A percentile compares a stretch with the other conserved stretches of the same genome.
phyloP scores from a whole-genome alignment of 2,329 filamentous ascomycete genomes.

The Colletotrichum simmondsii region DNA sequence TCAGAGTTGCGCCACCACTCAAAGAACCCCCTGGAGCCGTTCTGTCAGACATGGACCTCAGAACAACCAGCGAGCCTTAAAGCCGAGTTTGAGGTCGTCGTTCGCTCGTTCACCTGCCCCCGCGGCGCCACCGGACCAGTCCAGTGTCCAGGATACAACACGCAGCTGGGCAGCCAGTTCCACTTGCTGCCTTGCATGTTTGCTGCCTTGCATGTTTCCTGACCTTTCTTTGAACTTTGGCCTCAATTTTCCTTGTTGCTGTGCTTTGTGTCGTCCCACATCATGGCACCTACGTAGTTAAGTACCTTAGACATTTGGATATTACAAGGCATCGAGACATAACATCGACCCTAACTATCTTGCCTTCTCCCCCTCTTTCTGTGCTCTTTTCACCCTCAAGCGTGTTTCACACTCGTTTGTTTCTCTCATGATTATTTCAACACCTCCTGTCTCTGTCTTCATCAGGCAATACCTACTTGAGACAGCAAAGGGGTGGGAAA shows the following conservation, averaged over 20 bases:
- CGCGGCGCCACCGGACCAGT: conserved; percentile 4
- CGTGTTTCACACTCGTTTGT: background rate
- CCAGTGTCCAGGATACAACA: conserved; percentile 1
- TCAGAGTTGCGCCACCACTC: background rate
- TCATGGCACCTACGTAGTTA: background rate
- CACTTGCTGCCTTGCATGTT: background rate
- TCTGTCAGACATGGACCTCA: background rate
- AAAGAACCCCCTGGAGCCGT: background rate
- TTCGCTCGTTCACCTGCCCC: background rate
- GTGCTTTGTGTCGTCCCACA: background rate
- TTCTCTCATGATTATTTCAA: background rate
- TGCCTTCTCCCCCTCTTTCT: background rate
- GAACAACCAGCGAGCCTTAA: background rate
- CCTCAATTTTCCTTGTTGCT: background rate
- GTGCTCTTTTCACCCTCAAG: background rate
- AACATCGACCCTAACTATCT: background rate
- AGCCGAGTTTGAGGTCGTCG: background rate
- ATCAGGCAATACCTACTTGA: background rate
- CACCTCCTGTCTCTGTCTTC: background rate
- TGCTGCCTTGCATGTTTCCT: background rate
- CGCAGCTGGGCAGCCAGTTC: background rate
- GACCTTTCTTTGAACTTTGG: background rate
- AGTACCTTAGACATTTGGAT: background rate
- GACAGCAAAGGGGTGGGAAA: background rate
- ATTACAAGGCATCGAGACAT: background rate